Evolutionary conservation across 225 moss, liverwort and hornwort genomes (phyloP), one percentile per base, ranked within the genome.

Genomic region (Bryoerythrophyllum caledonicum): DNA sequence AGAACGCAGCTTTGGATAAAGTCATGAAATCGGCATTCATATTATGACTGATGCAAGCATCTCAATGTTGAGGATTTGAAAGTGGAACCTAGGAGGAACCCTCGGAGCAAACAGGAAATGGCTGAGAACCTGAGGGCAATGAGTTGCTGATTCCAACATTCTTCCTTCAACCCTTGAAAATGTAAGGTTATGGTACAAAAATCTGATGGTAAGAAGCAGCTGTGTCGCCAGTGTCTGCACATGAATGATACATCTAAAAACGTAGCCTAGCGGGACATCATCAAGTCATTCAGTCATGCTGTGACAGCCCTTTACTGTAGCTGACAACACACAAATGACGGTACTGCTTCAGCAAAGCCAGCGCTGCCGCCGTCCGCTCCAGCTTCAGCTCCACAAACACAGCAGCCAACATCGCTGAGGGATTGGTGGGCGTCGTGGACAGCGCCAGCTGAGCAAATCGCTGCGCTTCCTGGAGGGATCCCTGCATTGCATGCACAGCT

Each of bases 311-410:
- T 68, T 89, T 90, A 74, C 76, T 83, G 65, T 82, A 82, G 78
- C 82, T 85, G 71, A 87, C 87, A 78, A 88, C 85, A 85, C 82
- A 94, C 77, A 94, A 82, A 85, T 91, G 91, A 63, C 91, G 93
- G 71, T 86, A 76, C 69, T 84, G 84, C 83, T 91, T 91, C 82
- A 94, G 84, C 91, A 87, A 81, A 46, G 66, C 78, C 74, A 91
- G 65, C 24, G 93, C 91, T 71, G 86, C 82, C 63, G 83, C 91
- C 81, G 81, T 75, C 61, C 77, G 85, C 35, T 88, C 90, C 77
- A 91, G 81, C 76, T 86, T 79, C 60, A 94, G 91, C 71, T 94
- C 88, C 80, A 91, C 93, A 67, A 85, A 91, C 76, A 94, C 93
- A 63, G 88, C 83, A 72, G 83, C 89, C 86, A 94, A 74, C 69